A percentile compares a stretch with the other conserved stretches of the same genome.
These are phyloP conservation scores for Lunularia cruciata DNA, from an alignment of 225 moss, liverwort and hornwort genomes.

Conservation along the genomic window DNA sequence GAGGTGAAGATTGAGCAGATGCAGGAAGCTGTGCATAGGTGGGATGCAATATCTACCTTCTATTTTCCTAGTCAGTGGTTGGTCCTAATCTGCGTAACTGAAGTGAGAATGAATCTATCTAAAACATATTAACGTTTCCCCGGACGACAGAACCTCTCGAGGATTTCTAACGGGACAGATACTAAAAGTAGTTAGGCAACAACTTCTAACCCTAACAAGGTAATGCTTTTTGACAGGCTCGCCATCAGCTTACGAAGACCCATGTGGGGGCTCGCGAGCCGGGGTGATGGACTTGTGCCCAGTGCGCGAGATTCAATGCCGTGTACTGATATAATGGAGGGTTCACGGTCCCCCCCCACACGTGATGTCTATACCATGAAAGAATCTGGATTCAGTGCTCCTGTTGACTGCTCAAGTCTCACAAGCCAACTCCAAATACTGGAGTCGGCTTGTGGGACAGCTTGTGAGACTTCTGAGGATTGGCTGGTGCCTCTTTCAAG, in stretches of 20 bases:
- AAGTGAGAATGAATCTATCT: conserved; percentile 9
- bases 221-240: conserved; percentile 46
- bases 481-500: conserved; percentile 43
- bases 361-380: conserved; percentile 29
- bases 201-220: conserved; percentile 40
- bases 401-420: conserved; percentile 29
- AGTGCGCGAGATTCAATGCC: conserved; percentile 34
- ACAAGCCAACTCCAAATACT: conserved; percentile 25
- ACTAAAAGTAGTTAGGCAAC: conserved; percentile 25
- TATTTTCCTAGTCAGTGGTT: conserved; percentile 6
- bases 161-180: conserved; percentile 19
- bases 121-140: neutral
- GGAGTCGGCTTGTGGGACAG: conserved; percentile 24
- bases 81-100: conserved; percentile 13
- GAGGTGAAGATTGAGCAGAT: conserved; percentile 75
- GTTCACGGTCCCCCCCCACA: conserved; percentile 26
- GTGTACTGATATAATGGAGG: conserved; percentile 30
- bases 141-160: conserved; percentile 17
- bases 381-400: conserved; percentile 24
- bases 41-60: conserved; percentile 19
- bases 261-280: conserved; percentile 43
- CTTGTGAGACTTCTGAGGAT: conserved; percentile 35
- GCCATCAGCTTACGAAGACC: conserved; percentile 40
- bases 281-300: conserved; percentile 40
- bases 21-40: conserved; percentile 93